Evolutionary conservation across 176 grass and related monocot genomes (phyloP).

Genomic region (Themeda triandra): DNA sequence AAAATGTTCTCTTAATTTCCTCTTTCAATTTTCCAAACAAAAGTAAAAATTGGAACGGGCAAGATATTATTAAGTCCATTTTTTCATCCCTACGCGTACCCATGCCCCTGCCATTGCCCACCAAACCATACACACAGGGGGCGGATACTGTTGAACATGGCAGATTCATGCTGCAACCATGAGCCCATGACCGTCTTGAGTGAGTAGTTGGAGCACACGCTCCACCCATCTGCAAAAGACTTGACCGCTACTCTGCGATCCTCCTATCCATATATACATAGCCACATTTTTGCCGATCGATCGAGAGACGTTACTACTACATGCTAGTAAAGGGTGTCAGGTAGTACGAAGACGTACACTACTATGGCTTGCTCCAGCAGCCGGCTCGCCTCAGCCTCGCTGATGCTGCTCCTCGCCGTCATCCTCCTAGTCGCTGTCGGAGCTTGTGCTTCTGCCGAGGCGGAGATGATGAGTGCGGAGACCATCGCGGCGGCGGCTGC

Average conservation of each 20-base stretch:
- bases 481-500: neutral
- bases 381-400: neutral
- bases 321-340: neutral
- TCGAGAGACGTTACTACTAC: neutral
- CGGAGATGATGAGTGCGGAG: neutral
- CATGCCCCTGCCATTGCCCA: slow-evolving; percentile 9
- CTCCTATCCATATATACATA: neutral
- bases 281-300: neutral
- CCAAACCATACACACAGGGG: neutral
- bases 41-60: too few relatives aligned
- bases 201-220: slow-evolving; percentile 11
- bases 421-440: neutral
- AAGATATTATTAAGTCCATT: too few relatives aligned
- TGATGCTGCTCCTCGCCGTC: neutral
- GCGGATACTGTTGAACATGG: neutral
- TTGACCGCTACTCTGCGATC: neutral
- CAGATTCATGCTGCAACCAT: neutral
- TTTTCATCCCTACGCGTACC: too few relatives aligned
- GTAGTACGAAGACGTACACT: neutral
- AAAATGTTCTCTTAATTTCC: too few relatives aligned
- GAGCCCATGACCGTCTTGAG: neutral
- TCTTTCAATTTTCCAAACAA: too few relatives aligned
- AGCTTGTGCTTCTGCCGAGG: neutral
- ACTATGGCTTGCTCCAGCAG: neutral
- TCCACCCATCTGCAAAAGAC: neutral